Evolutionary conservation across 106 monocot genomes (phyloP).

Genomic region (Narthecium ossifragum): DNA sequence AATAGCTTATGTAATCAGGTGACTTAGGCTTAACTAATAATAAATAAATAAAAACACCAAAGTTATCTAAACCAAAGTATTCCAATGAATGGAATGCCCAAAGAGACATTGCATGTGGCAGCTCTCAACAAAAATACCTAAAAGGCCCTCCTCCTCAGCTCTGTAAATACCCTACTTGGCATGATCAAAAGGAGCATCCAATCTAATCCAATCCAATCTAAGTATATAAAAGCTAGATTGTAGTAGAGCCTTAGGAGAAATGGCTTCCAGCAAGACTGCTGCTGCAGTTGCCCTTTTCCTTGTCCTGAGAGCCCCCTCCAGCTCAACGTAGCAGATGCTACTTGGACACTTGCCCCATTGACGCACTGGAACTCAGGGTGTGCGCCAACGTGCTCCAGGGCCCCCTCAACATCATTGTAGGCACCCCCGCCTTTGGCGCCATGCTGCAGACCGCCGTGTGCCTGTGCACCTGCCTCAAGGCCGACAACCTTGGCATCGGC

Average conservation of each 20-base stretch:
- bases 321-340: background rate
- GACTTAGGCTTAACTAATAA: too few species aligned
- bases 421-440: background rate
- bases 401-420: background rate
- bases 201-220: background rate
- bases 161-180: constrained; percentile 1
- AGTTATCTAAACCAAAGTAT: too few species aligned
- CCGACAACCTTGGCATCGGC: constrained; percentile 17
- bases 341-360: background rate
- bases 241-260: background rate
- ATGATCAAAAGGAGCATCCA: background rate
- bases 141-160: too few species aligned
- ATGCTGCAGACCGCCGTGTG: constrained; percentile 25
- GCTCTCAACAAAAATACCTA: too few species aligned
- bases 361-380: constrained; percentile 3
- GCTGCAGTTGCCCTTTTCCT: background rate
- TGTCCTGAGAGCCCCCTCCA: background rate
- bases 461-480: constrained; percentile 37
- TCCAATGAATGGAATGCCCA: too few species aligned
- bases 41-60: too few species aligned
- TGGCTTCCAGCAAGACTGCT: background rate
- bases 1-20: too few species aligned
- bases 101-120: too few species aligned
- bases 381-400: constrained; percentile 1
- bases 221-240: too few species aligned